Base-by-base conservation (phyloP, 106 monocot species). In the Triglochin maritima region DNA sequence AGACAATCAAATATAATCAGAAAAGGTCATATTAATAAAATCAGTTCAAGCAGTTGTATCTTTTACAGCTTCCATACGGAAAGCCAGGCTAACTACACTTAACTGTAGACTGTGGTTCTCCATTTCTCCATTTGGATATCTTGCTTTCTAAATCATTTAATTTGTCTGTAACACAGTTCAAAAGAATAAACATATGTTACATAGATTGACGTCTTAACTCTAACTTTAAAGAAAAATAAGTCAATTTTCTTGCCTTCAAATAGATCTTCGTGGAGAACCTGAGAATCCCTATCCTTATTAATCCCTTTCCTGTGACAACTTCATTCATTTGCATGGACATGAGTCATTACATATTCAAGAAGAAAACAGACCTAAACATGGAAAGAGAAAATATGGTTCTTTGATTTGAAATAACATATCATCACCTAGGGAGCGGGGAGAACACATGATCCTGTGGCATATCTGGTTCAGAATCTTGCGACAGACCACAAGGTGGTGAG, bases 41-140 rank as follows among this genome's bases (percentile, higher is more conserved):
- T 42, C 44, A 56, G 16, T 0, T 9, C 9, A 68, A 68, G 57
- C 9, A 56, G 44, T 47, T 47, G 1, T 10, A 44, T 12, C 29
- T 44, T 62, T 62, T 44, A 9, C 44, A 41, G 4, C 2, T 1
- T 54, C 2, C 17, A 54, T 44, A 12, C 3, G 44, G 15, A 44
- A 49, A 44, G 29, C 29, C 29, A 29, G 29, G 52, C 9, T 52
- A 8, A 11, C 50, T 50, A 66, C 52, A 66, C 50, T 17, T 49
- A 66, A 92, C 80, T 83, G 76, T 63, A 83, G 61, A 50, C 63
- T 85, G 74, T 58, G 42, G 14, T 64, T 73, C 52, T 58, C 65
- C 56, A 69, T 58, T 59, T 11, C 83, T 74, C 95, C 95, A 90
- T 66, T 96, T 96, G 49, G 79, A 72, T 12, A 16, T 50, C 42